Conservation (phyloP, 129 eudicot species). For the Silybum marianum region DNA sequence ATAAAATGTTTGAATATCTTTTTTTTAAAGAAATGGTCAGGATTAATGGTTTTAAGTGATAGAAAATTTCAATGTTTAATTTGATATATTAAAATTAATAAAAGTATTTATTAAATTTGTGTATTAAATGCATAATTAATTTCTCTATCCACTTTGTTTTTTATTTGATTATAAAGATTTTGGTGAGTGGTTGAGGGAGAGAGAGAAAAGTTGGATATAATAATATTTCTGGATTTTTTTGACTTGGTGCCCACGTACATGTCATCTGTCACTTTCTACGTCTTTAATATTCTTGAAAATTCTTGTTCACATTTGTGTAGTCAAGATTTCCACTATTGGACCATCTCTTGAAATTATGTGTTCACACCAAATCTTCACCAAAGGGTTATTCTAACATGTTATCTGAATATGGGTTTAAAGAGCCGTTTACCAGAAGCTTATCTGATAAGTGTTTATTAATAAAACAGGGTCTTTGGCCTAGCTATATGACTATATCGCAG, state of each 20-base stretch:
- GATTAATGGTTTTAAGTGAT: background rate
- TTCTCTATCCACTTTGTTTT: slow-evolving; percentile 21
- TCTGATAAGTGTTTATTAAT: too few relatives aligned
- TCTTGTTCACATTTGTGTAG: slow-evolving; percentile 27
- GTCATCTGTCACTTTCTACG: slow-evolving; percentile 21
- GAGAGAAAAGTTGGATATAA: slow-evolving; percentile 1
- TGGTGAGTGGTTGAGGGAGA: slow-evolving; percentile 27
- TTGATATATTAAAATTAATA: background rate
- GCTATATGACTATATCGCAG: too few relatives aligned
- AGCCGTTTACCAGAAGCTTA: too few relatives aligned
- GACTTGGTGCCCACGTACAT: slow-evolving; percentile 39
- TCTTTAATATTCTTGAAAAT: slow-evolving; percentile 7
- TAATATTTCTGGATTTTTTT: slow-evolving; percentile 12
- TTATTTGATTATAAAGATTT: slow-evolving; percentile 8
- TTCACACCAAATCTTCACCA: slow-evolving; percentile 1
- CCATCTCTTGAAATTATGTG: slow-evolving; percentile 1
- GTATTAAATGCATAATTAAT: background rate
- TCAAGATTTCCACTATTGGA: slow-evolving; percentile 7
- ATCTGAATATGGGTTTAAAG: too few relatives aligned
- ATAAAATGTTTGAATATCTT: background rate
- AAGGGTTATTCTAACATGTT: too few relatives aligned
- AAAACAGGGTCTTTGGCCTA: too few relatives aligned
- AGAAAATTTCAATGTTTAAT: background rate
- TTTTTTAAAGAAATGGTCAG: background rate
- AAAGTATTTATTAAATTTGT: too few relatives aligned